phyloP scores from a whole-genome alignment of 345 rosid genomes.

The Geranium brycei region DNA sequence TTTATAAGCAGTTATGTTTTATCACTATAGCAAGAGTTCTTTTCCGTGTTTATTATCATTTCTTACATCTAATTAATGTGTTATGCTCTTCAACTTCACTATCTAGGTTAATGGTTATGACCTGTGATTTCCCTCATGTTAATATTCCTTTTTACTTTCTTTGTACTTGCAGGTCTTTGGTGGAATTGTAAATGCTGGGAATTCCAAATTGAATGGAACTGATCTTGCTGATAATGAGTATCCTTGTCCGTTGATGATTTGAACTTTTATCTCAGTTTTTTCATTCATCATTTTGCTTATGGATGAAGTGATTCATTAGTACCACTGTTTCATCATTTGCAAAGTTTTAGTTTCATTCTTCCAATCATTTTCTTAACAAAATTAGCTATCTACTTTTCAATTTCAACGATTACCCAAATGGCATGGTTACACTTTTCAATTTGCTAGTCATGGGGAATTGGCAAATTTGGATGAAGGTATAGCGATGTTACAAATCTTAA shows the following conservation, averaged over 20 bases:
- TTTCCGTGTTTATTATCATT: background rate
- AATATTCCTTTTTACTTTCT: constrained; percentile 1
- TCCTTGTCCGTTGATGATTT: constrained; percentile 30
- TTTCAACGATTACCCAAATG: constrained; percentile 94
- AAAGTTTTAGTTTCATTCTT: background rate
- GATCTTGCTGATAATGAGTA: constrained; percentile 67
- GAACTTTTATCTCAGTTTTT: background rate
- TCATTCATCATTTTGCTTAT: background rate
- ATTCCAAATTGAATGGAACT: constrained; percentile 42
- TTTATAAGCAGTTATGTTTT: background rate
- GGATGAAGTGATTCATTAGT: no score
- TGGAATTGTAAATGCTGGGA: constrained; percentile 86
- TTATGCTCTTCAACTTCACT: background rate
- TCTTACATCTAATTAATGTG: no score
- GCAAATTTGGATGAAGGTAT: constrained; percentile 96
- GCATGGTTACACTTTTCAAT: constrained; percentile 94
- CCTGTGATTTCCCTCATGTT: background rate
- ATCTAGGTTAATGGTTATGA: constrained; percentile 1
- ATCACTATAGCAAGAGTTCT: background rate
- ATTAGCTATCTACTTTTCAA: constrained; percentile 70
- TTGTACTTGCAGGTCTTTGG: constrained; percentile 55
- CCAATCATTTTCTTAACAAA: constrained; percentile 33
- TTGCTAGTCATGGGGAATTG: constrained; percentile 82
- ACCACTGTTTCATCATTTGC: background rate
- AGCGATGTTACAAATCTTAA: background rate